Percentiles rank a stretch among this genome's conserved stretches.
These are phyloP conservation scores for Colletotrichum eremochloae DNA, from an alignment of 2,329 filamentous ascomycete species.

Conservation along the genomic window DNA sequence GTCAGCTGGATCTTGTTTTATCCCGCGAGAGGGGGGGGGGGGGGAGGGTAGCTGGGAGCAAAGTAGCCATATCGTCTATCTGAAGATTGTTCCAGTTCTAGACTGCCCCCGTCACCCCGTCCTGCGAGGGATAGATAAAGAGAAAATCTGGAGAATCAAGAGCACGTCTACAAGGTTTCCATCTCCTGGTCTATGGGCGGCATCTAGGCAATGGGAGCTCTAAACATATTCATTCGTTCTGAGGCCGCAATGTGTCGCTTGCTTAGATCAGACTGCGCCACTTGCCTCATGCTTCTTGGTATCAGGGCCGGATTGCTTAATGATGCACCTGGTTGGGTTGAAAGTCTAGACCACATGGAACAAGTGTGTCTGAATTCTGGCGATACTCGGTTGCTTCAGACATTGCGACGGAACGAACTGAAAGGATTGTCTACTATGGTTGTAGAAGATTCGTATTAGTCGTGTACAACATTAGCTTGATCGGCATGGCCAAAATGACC, in stretches of 20 bases:
- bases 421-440: neutral
- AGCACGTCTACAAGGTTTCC: neutral
- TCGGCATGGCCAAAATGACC: neutral
- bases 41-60: neutral
- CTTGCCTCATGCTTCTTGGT: neutral
- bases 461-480: neutral
- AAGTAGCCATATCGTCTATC: neutral
- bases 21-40: neutral
- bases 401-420: neutral
- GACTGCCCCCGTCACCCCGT: neutral
- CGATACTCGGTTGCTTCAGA: neutral
- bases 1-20: neutral
- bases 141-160: neutral
- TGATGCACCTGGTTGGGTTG: neutral
- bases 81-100: neutral
- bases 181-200: neutral
- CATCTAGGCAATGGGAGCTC: too few species aligned
- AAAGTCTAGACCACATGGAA: neutral
- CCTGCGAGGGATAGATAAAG: neutral
- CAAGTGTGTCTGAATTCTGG: neutral
- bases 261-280: neutral
- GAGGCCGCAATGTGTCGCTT: neutral
- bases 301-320: neutral
- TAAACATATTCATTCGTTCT: neutral
- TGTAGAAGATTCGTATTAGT: neutral